phyloP scores from a whole-genome alignment of 768 basidiomycete genomes.

The Austroboletus eburneus region DNA sequence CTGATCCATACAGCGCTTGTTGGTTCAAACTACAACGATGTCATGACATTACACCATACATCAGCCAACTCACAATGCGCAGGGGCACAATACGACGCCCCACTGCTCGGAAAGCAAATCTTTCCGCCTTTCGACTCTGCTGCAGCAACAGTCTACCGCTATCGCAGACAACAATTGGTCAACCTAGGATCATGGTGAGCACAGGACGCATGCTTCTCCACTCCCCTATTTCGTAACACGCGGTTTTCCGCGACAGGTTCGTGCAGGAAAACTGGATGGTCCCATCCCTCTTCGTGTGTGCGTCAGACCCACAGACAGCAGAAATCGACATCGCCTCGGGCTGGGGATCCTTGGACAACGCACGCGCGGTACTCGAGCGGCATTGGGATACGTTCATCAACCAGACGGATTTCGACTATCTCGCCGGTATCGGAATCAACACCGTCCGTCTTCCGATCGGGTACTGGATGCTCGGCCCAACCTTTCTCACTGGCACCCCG shows the following conservation, averaged over 20 bases:
- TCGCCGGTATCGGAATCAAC: slow-evolving; percentile 54
- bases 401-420: slow-evolving; percentile 61
- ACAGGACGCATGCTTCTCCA: neutral
- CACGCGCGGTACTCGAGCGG: slow-evolving; percentile 52
- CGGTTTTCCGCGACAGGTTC: slow-evolving; percentile 41
- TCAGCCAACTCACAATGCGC: slow-evolving; percentile 1
- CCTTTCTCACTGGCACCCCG: slow-evolving; percentile 31
- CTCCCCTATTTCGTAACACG: neutral
- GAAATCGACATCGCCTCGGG: slow-evolving; percentile 68
- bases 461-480: slow-evolving; percentile 38
- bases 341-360: slow-evolving; percentile 33
- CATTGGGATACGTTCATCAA: slow-evolving; percentile 77
- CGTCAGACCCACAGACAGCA: slow-evolving; percentile 44
- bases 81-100: slow-evolving; percentile 9
- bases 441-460: slow-evolving; percentile 63
- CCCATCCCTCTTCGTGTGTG: slow-evolving; percentile 59
- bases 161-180: slow-evolving; percentile 20
- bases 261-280: slow-evolving; percentile 76
- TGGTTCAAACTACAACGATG: neutral
- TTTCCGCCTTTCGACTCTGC: slow-evolving; percentile 16
- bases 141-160: slow-evolving; percentile 15
- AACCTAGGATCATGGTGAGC: slow-evolving; percentile 21
- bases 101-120: slow-evolving; percentile 2
- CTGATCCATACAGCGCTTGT: neutral
- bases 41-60: neutral